phyloP scores from a whole-genome alignment of 2,329 filamentous ascomycete species.

The Mollisia scopiformis region DNA sequence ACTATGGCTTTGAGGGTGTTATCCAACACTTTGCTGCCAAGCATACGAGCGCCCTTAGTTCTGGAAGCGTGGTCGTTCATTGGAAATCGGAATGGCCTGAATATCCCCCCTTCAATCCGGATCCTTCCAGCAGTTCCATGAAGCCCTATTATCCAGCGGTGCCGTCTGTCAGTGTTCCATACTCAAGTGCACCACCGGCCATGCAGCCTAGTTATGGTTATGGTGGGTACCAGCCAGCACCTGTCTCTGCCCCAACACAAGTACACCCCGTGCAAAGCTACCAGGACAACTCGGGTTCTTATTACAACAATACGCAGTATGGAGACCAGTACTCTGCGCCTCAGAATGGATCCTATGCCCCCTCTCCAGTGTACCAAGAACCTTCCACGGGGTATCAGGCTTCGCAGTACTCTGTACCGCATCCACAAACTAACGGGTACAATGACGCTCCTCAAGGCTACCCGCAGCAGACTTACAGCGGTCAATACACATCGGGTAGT shows the following conservation, averaged over 20 bases:
- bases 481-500: conserved; percentile 23
- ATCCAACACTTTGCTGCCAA: conserved; percentile 85
- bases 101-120: conserved; percentile 69
- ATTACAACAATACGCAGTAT: conserved; percentile 40
- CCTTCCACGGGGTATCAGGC: conserved; percentile 28
- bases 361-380: conserved; percentile 32
- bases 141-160: conserved; percentile 39
- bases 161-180: conserved; percentile 37
- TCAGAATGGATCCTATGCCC: conserved; percentile 35
- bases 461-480: conserved; percentile 31
- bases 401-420: conserved; percentile 30
- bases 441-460: conserved; percentile 29
- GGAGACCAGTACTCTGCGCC: conserved; percentile 36
- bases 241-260: conserved; percentile 26
- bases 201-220: conserved; percentile 39
- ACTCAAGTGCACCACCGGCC: conserved; percentile 33
- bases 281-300: conserved; percentile 36
- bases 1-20: conserved; percentile 77
- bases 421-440: conserved; percentile 27
- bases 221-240: conserved; percentile 35
- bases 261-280: conserved; percentile 31
- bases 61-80: conserved; percentile 72
- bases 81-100: conserved; percentile 85
- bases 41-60: conserved; percentile 71
- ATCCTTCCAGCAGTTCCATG: conserved; percentile 47